A percentile compares a stretch with the other conserved stretches of the same genome.
These are phyloP conservation scores for Claviceps paspali DNA, from an alignment of 2,329 filamentous ascomycete species.

Conservation along the genomic window DNA sequence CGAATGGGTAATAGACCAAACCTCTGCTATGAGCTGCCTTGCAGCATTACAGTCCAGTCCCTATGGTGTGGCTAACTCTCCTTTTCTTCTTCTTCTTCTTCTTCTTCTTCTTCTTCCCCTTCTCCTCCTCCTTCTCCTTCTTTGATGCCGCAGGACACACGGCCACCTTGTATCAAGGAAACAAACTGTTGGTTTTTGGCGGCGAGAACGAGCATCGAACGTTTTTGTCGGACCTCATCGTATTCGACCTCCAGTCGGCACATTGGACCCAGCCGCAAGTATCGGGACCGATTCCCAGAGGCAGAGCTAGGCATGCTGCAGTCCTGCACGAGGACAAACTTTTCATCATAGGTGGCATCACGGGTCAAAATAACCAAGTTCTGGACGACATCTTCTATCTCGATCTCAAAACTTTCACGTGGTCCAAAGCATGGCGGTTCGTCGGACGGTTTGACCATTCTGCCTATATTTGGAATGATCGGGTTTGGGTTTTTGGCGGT, in stretches of 20 bases:
- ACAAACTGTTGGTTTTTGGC: conserved; percentile 93
- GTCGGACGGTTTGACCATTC: conserved; percentile 91
- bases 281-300: conserved; percentile 70
- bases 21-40: too few species aligned
- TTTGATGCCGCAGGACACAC: conserved; percentile 89
- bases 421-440: conserved; percentile 93
- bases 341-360: conserved; percentile 91
- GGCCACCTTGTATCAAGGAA: conserved; percentile 80
- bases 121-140: too few species aligned
- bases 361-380: conserved; percentile 80
- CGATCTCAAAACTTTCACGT: conserved; percentile 92
- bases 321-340: conserved; percentile 93
- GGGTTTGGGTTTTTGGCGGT: conserved; percentile 93
- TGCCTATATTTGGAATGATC: conserved; percentile 79
- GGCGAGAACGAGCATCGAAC: conserved; percentile 96
- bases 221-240: conserved; percentile 87
- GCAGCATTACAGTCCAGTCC: not conserved
- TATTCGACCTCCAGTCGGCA: conserved; percentile 87
- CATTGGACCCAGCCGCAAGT: conserved; percentile 91
- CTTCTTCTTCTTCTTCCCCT: too few species aligned
- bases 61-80: conserved; percentile 2
- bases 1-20: conserved; percentile 56
- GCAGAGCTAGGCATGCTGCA: conserved; percentile 81
- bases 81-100: too few species aligned
- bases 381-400: conserved; percentile 94